Evolutionary conservation across 768 basidiomycete species (phyloP).

Genomic region (Psilocybe cyanescens): DNA sequence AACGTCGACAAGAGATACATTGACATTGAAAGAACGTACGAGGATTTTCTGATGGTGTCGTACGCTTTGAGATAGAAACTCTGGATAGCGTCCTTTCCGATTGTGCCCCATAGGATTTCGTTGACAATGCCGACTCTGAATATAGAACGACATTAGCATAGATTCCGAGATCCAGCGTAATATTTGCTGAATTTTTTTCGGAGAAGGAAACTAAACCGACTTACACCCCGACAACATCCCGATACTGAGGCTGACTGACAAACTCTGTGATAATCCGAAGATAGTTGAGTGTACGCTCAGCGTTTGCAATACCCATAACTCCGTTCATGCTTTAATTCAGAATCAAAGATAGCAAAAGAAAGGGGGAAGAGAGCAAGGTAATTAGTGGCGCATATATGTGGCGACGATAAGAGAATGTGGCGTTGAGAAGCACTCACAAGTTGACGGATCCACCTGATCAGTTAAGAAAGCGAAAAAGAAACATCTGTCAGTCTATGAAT

Average conservation of each 20-base stretch:
- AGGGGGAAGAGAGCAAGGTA: constrained; percentile 17
- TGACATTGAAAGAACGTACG: constrained; percentile 30
- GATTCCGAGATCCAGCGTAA: not conserved
- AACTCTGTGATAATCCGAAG: constrained; percentile 84
- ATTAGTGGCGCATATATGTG: constrained; percentile 19
- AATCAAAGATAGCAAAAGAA: constrained; percentile 9
- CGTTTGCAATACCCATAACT: constrained; percentile 90
- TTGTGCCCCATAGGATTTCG: constrained; percentile 60
- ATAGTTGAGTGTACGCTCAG: constrained; percentile 81
- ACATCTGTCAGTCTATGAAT: constrained; percentile 1
- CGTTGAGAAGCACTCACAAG: constrained; percentile 42
- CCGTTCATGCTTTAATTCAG: constrained; percentile 55
- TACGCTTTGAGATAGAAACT: constrained; percentile 52
- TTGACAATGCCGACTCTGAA: constrained; percentile 61
- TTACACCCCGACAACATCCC: constrained; percentile 71
- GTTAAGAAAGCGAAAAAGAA: constrained; percentile 3
- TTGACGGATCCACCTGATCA: constrained; percentile 61
- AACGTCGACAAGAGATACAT: not conserved
- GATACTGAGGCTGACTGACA: constrained; percentile 79
- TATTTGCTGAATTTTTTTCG: not conserved
- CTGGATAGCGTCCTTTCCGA: constrained; percentile 50
- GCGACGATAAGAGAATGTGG: constrained; percentile 9
- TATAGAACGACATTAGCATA: constrained; percentile 14
- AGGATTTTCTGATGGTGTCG: constrained; percentile 45
- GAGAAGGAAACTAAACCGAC: constrained; percentile 17